Conservation (phyloP, 495 filamentous ascomycete species). For the Aspergillus kassunensis region DNA sequence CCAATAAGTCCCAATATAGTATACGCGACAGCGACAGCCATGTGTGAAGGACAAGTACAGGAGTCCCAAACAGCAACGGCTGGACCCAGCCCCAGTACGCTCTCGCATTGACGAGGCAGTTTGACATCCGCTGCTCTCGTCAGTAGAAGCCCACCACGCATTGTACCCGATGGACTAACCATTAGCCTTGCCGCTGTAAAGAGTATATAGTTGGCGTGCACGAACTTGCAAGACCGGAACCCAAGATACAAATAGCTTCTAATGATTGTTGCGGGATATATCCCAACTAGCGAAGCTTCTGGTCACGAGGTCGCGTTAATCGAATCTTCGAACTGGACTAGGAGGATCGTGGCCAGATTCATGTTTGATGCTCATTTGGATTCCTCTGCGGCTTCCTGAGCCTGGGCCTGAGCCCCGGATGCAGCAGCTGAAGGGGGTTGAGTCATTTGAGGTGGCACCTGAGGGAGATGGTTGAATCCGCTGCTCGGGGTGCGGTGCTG, state of each 20-base stretch:
- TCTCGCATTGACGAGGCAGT: background rate
- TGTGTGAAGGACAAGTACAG: background rate
- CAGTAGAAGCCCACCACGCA: background rate
- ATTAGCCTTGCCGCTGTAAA: slow-evolving; percentile 3
- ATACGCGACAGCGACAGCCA: slow-evolving; percentile 1
- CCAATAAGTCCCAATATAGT: background rate
- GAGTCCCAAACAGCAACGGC: background rate
- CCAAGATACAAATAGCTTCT: slow-evolving; percentile 13
- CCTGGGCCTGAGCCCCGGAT: slow-evolving; percentile 36
- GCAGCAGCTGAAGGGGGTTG: slow-evolving; percentile 37
- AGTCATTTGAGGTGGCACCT: slow-evolving; percentile 44
- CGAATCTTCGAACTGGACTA: background rate
- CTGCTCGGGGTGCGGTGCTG: slow-evolving; percentile 57
- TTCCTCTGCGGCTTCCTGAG: slow-evolving; percentile 49
- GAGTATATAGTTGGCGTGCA: slow-evolving; percentile 6
- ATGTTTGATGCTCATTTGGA: slow-evolving; percentile 47
- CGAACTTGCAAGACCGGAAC: slow-evolving; percentile 8
- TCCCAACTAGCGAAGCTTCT: slow-evolving; percentile 3
- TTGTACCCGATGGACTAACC: slow-evolving; percentile 5
- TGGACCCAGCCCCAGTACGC: background rate
- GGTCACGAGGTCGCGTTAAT: too few relatives aligned
- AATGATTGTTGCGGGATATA: slow-evolving; percentile 1
- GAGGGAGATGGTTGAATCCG: slow-evolving; percentile 54
- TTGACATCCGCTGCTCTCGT: background rate
- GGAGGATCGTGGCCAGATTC: slow-evolving; percentile 1